Conservation (phyloP, 2,329 filamentous ascomycete genomes). For the Calonectria naviculata region DNA sequence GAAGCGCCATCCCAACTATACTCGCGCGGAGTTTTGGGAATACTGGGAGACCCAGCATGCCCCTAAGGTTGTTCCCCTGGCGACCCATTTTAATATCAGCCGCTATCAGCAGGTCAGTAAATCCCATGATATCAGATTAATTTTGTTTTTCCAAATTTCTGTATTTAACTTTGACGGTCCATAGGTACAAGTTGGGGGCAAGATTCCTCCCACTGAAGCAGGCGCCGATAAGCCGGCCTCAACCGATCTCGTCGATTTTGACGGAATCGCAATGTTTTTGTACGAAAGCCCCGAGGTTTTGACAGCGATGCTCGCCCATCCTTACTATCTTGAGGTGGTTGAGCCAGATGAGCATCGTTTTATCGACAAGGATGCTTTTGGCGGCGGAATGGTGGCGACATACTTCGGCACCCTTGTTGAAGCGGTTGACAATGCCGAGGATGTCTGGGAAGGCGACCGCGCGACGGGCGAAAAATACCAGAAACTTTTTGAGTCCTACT, state of each 20-base stretch:
- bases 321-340: constrained; percentile 42
- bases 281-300: constrained; percentile 37
- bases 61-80: constrained; percentile 41
- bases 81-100: constrained; percentile 40
- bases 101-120: constrained; percentile 42
- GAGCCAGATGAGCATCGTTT: constrained; percentile 44
- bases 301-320: constrained; percentile 39
- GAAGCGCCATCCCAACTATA: constrained; percentile 39
- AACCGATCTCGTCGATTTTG: constrained; percentile 37
- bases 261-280: constrained; percentile 45
- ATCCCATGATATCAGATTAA: not conserved
- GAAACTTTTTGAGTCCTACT: constrained; percentile 36
- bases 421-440: constrained; percentile 32
- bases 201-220: constrained; percentile 36
- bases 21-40: constrained; percentile 41
- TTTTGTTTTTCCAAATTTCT: not conserved
- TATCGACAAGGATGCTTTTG: constrained; percentile 42
- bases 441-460: constrained; percentile 38
- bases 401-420: constrained; percentile 40
- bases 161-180: not conserved
- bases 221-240: constrained; percentile 31
- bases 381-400: constrained; percentile 41
- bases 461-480: constrained; percentile 31
- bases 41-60: constrained; percentile 46
- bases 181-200: constrained; percentile 41